Percentiles rank a stretch among this genome's conserved stretches.
phyloP scores from a whole-genome alignment of 495 filamentous ascomycete species.

The Hypoxylon perforatum region DNA sequence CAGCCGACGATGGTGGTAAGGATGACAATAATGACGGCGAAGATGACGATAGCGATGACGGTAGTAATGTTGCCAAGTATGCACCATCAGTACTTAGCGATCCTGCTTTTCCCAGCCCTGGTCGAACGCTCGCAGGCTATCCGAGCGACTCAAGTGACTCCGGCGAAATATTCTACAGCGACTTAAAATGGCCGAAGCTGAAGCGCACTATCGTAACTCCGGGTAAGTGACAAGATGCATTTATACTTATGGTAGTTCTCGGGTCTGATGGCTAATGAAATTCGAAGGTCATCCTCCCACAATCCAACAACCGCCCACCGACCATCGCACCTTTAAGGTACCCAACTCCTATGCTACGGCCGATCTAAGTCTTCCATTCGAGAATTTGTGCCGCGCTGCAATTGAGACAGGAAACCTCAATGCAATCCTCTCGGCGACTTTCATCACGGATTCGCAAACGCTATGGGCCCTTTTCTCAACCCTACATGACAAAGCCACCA shows the following conservation, averaged over 20 bases:
- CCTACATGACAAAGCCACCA: background rate
- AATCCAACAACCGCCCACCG: background rate
- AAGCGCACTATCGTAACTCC: slow-evolving; percentile 1
- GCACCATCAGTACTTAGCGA: too few species aligned
- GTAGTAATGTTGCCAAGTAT: too few species aligned
- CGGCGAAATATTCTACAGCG: background rate
- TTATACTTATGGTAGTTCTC: background rate
- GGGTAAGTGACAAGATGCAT: background rate
- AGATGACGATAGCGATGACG: too few species aligned
- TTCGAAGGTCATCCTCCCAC: slow-evolving; percentile 2
- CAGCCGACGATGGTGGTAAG: too few species aligned
- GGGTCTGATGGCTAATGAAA: background rate
- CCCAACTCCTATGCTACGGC: too few species aligned
- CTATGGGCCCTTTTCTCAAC: background rate
- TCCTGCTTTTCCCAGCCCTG: too few species aligned
- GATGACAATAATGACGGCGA: too few species aligned
- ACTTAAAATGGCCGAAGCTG: too few species aligned
- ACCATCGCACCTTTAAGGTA: background rate
- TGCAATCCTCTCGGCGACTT: background rate
- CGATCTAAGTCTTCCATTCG: slow-evolving; percentile 1
- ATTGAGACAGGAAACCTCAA: background rate
- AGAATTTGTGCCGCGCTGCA: slow-evolving; percentile 2
- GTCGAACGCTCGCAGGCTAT: too few species aligned
- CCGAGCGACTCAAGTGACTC: too few species aligned
- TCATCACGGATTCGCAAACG: slow-evolving; percentile 3